A percentile compares a stretch with the other conserved stretches of the same genome.
Evolutionary conservation across 2,329 filamentous ascomycete genomes (phyloP).

Genomic region (Botryosphaeria dothidea): DNA sequence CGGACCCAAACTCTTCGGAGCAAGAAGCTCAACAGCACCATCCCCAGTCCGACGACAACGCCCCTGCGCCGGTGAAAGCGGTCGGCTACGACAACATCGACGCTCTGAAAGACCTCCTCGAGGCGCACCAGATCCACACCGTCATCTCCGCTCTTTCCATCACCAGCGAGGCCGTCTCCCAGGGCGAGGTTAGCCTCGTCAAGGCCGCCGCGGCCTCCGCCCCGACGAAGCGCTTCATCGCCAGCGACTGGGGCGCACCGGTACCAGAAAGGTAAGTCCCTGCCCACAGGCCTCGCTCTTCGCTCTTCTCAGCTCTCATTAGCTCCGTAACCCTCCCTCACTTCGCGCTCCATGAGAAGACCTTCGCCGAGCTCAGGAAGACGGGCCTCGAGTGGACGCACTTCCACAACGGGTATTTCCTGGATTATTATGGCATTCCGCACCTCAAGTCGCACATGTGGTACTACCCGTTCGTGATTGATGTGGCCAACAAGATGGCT

Average conservation of each 20-base stretch:
- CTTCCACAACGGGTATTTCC: constrained; percentile 30
- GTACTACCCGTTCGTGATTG: constrained; percentile 22
- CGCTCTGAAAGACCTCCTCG: constrained; percentile 29
- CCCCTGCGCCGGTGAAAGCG: constrained; percentile 20
- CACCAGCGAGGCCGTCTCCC: constrained; percentile 28
- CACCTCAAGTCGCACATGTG: constrained; percentile 24
- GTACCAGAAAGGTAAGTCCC: not conserved
- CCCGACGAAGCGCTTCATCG: constrained; percentile 45
- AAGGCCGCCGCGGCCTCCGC: constrained; percentile 43
- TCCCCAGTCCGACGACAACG: too few relatives aligned
- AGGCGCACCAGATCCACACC: constrained; percentile 45
- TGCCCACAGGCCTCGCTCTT: not conserved
- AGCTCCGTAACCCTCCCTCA: not conserved
- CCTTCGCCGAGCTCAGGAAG: constrained; percentile 22
- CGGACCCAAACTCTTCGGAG: not conserved
- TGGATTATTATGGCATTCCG: constrained; percentile 34
- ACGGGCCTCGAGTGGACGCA: constrained; percentile 30
- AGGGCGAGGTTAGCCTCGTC: constrained; percentile 46
- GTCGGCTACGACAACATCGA: constrained; percentile 37
- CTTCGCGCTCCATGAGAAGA: not conserved
- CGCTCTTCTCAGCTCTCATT: too few relatives aligned
- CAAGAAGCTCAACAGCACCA: not conserved
- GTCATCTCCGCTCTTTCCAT: constrained; percentile 47
- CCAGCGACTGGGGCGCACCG: constrained; percentile 31
- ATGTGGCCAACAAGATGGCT: constrained; percentile 32